phyloP scores from a whole-genome alignment of 331 rosid genomes.

The Acacia pycnantha region DNA sequence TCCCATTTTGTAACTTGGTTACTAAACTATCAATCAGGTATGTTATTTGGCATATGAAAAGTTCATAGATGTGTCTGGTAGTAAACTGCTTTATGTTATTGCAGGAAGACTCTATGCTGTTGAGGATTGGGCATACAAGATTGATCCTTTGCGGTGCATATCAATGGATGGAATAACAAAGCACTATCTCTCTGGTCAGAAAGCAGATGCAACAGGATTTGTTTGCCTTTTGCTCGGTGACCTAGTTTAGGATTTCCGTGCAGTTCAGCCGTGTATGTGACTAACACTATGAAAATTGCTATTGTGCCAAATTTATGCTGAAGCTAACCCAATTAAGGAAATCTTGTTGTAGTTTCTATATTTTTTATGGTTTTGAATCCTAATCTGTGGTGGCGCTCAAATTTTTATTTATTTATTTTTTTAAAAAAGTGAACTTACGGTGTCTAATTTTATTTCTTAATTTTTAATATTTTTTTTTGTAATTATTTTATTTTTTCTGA shows the following conservation, averaged over 20 bases:
- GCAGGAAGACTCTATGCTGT: conserved; percentile 98
- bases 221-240: conserved; percentile 95
- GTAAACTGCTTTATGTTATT: conserved; percentile 35
- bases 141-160: conserved; percentile 98
- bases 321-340: conserved; percentile 27
- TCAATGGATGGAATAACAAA: conserved; percentile 99
- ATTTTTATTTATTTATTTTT: no score
- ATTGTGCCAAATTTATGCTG: conserved; percentile 20
- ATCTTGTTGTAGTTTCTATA: conserved; percentile 66
- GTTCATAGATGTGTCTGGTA: conserved; percentile 14
- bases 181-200: conserved; percentile 96
- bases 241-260: conserved; percentile 76
- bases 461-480: no score
- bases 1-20: conserved; percentile 14
- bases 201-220: conserved; percentile 99
- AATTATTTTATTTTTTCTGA: no score
- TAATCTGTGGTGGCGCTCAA: no score
- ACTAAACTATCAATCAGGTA: conserved; percentile 64
- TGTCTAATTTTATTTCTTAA: no score
- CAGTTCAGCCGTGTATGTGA: conserved; percentile 88
- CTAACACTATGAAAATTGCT: conserved; percentile 19
- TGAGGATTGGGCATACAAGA: conserved; percentile 99
- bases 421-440: no score
- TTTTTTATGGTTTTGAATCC: no score
- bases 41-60: conserved; percentile 13